Conservation (phyloP, 306 rosid species). For the Chamaecrista fasciculata region DNA sequence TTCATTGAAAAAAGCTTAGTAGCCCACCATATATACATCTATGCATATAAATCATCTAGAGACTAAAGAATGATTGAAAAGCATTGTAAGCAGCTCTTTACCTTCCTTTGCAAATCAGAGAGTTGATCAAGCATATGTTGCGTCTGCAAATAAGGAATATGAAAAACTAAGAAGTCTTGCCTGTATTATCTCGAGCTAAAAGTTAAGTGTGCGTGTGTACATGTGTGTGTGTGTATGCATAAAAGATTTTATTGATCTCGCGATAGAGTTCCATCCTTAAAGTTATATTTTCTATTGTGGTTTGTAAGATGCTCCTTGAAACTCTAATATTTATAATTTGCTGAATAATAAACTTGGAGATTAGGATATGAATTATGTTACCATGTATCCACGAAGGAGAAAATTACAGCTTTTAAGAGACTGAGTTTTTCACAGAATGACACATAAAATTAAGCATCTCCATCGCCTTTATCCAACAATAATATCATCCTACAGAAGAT, state of each 20-base stretch:
- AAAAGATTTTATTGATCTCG: not conserved
- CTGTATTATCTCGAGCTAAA: not conserved
- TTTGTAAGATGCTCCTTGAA: not conserved
- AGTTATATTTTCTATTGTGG: no score
- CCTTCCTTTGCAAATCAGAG: conserved; percentile 60
- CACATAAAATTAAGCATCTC: not conserved
- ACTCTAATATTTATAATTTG: not conserved
- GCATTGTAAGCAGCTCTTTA: conserved; percentile 21
- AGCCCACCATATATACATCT: not conserved
- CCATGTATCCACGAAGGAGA: not conserved
- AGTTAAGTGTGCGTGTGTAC: no score
- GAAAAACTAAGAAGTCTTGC: not conserved
- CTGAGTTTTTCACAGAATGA: not conserved
- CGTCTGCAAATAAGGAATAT: conserved; percentile 42
- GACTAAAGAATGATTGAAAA: conserved; percentile 4
- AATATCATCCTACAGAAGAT: not conserved
- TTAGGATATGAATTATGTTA: not conserved
- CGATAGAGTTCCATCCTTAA: no score
- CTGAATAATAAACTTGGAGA: not conserved
- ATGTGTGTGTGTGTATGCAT: no score
- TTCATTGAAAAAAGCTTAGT: conserved; percentile 9
- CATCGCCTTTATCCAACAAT: not conserved
- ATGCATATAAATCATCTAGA: not conserved
- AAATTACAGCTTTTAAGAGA: not conserved
- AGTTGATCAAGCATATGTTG: conserved; percentile 61